A percentile compares a stretch with the other conserved stretches of the same genome.
These are phyloP conservation scores for Wilcoxina mikolae DNA, from an alignment of 495 filamentous ascomycete species.

Conservation along the genomic window DNA sequence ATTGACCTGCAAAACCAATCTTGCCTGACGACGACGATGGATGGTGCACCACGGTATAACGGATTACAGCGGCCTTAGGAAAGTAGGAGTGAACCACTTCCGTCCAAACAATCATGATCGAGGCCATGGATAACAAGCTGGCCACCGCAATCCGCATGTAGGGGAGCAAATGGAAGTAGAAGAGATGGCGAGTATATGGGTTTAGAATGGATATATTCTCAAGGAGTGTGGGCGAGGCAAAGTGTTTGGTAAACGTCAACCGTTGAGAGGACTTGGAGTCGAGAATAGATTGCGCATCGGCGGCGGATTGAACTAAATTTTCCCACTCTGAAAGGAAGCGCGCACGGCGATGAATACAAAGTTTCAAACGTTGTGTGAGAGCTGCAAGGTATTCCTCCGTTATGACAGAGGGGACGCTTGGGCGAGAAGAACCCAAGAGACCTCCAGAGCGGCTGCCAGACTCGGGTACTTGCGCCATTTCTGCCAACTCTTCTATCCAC, in stretches of 20 bases:
- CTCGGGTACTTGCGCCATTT: slow-evolving; percentile 54
- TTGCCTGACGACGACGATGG: slow-evolving; percentile 47
- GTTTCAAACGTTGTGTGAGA: slow-evolving; percentile 61
- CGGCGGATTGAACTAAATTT: slow-evolving; percentile 53
- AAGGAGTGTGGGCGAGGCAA: slow-evolving; percentile 40
- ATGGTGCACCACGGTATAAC: slow-evolving; percentile 71
- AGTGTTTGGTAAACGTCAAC: slow-evolving; percentile 53
- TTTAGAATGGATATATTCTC: slow-evolving; percentile 51
- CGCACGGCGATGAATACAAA: slow-evolving; percentile 65
- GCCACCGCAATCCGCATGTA: slow-evolving; percentile 46
- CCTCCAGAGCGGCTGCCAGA: slow-evolving; percentile 23
- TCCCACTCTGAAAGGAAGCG: slow-evolving; percentile 81
- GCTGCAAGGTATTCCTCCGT: slow-evolving; percentile 89
- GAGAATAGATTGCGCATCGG: slow-evolving; percentile 62
- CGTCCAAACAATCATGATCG: slow-evolving; percentile 74
- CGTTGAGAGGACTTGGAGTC: slow-evolving; percentile 69
- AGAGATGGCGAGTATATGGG: slow-evolving; percentile 67
- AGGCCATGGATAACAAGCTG: slow-evolving; percentile 53
- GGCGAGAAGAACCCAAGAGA: slow-evolving; percentile 26
- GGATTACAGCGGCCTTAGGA: slow-evolving; percentile 65
- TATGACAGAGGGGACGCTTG: slow-evolving; percentile 56
- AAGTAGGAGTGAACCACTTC: slow-evolving; percentile 68
- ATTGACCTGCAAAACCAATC: slow-evolving; percentile 69
- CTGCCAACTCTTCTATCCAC: slow-evolving; percentile 84
- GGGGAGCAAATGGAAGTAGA: slow-evolving; percentile 57